Base-by-base conservation (phyloP, 2,329 filamentous ascomycete genomes). In the Ophiostoma angusticollis region DNA sequence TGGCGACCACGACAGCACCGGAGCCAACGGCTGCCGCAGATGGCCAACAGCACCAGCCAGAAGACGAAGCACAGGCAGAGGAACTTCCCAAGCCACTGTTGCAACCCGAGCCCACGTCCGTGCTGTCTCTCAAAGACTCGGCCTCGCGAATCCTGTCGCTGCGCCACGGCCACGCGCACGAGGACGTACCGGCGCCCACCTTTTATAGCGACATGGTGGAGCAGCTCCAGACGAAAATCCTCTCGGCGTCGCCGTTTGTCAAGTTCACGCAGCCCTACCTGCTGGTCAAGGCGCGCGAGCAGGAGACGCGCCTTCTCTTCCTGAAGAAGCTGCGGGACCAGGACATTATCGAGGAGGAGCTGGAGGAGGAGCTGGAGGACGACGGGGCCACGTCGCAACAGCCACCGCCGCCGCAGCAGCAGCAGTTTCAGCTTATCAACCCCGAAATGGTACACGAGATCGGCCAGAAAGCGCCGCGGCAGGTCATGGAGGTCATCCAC, bases 131-230 rank as follows among this genome's bases (percentile, higher is more conserved):
- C 22, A 54, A 56, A 40, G 63, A 68, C 21, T 57, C 57, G 9
- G 64, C 69, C 40, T 52, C 60, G 6, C 58, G 65, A 30, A 54
- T 56, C 8, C 58, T 62, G 2, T 61, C 67, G 19, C 67, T 73
- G 24, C 67, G 63, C 37, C 72, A 78, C 31, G 68, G 84, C 37
- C 72, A 78, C 31, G 68, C 84, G 5, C 80, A 80, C 4, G 83
- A 89, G 49, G 80, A 89, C 54, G 67, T 84, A 29, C 83, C 84
- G 1, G 83, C 85, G 65, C 84, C 89, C 3, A 93, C 84, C 1
- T 94, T 87, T 53, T 96, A 96, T 55, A 87, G 87, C 54, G 85
- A 94, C 54, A 84, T 95, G 70, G 86, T 96, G 27, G 79, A 85
- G 41, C 89, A 93, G 51, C 86, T 93, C 52, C 78, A 93, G 52